Evolutionary conservation across 2,329 filamentous ascomycete genomes (phyloP), one percentile per base, ranked within the genome.

Genomic region (Alternaria sp.): DNA sequence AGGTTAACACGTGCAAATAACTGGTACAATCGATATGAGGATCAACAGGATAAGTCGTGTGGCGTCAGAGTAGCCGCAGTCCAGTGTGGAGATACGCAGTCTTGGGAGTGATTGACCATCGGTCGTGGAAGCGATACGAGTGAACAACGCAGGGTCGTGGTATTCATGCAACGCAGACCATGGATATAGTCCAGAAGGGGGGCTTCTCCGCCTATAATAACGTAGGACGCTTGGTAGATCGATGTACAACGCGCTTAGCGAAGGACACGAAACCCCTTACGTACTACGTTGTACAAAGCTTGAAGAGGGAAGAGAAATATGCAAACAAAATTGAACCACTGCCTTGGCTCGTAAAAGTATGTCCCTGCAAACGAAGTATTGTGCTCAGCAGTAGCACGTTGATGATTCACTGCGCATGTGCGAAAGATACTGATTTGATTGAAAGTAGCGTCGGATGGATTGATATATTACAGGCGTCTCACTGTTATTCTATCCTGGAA

Each of bases 201-300:
- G 11, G 21, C 23, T 33, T 29, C 44, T 42, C 31, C 26, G 21
- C 36, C 33, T 48, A 5, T 44, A n/a, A 17, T 13, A 34, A 17
- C 29, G 45, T 29, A 36, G 24, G 33, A 28, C 42, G 17, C 46
- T 11, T 45, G 39, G 9, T 49, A 45, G 28, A 50, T 31, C n/a
- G 17, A 17, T 26, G 54, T 51, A 58, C 51, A 33, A 55, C 36
- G 7, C 26, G 39, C 50, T 49, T 40, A 39, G 26, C 34, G 39
- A 44, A 41, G 31, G 39, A 39, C 42, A 58, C 51, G 49, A 48
- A 46, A 51, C 21, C n/a, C n/a, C n/a, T 44, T 44, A 28, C 41
- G 39, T 11, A 55, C 31, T 17, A 58, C 51, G 44, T 55, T 21
- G 45, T 33, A 46, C 51, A 45, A 31, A 23, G 26, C 24, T 24